Evolutionary conservation across 345 rosid species (phyloP).

Genomic region (Corchorus capsularis): DNA sequence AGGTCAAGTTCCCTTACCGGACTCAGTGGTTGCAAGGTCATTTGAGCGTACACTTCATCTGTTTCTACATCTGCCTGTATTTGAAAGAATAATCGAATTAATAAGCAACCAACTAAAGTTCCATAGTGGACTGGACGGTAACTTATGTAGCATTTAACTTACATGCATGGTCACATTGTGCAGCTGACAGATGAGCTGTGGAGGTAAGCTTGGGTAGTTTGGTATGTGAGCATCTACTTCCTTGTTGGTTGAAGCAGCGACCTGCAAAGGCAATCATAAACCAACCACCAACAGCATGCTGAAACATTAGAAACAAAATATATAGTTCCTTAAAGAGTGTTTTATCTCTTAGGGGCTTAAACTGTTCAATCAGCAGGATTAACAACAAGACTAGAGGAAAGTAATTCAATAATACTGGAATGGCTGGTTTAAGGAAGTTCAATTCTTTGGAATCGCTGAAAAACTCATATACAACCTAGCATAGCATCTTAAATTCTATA

Average conservation of each 20-base stretch:
- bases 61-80: slow-evolving; percentile 95
- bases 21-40: slow-evolving; percentile 95
- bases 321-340: not conserved
- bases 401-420: not conserved
- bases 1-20: slow-evolving; percentile 51
- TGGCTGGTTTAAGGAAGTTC: not conserved
- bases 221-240: slow-evolving; percentile 95
- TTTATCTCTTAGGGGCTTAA: not conserved
- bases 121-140: slow-evolving; percentile 8
- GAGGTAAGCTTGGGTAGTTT: slow-evolving; percentile 90
- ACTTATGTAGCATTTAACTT: slow-evolving; percentile 32
- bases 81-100: slow-evolving; percentile 26
- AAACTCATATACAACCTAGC: not conserved
- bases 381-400: not conserved
- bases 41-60: slow-evolving; percentile 98
- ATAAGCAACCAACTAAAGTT: not conserved
- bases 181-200: slow-evolving; percentile 97
- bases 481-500: not conserved
- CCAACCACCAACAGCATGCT: not conserved
- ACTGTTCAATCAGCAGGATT: not conserved
- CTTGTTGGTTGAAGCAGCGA: slow-evolving; percentile 91
- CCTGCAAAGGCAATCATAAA: slow-evolving; percentile 45
- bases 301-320: not conserved
- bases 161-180: slow-evolving; percentile 99
- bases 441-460: not conserved